Percentiles rank a stretch among this genome's conserved stretches.
Conservation (phyloP, 202 grass and related monocot species). For the Miscanthus sacchariflorus region DNA sequence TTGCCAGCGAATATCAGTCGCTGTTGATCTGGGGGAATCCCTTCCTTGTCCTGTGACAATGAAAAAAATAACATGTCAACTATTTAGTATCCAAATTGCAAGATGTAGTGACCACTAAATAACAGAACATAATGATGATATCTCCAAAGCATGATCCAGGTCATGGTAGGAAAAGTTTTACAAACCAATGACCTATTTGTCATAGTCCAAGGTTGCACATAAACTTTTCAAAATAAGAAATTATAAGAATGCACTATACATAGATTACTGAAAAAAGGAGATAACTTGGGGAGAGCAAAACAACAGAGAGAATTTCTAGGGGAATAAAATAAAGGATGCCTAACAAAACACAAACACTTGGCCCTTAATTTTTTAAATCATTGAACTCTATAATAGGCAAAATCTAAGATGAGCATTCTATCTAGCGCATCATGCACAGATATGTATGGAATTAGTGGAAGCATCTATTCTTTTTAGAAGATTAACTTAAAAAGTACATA, state of each 20-base stretch:
- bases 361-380: background rate
- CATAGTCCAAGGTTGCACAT: background rate
- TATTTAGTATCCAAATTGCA: conserved; percentile 10
- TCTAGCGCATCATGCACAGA: background rate
- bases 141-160: background rate
- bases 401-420: background rate
- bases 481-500: background rate
- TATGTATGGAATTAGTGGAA: background rate
- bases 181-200: background rate
- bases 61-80: conserved; percentile 8
- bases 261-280: background rate
- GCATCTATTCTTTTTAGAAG: background rate
- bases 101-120: background rate
- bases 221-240: background rate
- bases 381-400: conserved; percentile 2
- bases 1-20: conserved; percentile 86
- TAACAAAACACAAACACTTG: background rate
- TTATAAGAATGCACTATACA: background rate
- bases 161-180: background rate
- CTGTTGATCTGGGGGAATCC: conserved; percentile 84
- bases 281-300: background rate
- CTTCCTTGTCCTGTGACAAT: conserved; percentile 74
- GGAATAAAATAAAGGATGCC: conserved; percentile 23
- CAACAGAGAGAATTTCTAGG: conserved; percentile 12
- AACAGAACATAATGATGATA: background rate